Percentiles rank a stretch among this genome's conserved stretches.
Evolutionary conservation across 352 stramenopile species (phyloP).

Genomic region (Phytophthora megakarya): DNA sequence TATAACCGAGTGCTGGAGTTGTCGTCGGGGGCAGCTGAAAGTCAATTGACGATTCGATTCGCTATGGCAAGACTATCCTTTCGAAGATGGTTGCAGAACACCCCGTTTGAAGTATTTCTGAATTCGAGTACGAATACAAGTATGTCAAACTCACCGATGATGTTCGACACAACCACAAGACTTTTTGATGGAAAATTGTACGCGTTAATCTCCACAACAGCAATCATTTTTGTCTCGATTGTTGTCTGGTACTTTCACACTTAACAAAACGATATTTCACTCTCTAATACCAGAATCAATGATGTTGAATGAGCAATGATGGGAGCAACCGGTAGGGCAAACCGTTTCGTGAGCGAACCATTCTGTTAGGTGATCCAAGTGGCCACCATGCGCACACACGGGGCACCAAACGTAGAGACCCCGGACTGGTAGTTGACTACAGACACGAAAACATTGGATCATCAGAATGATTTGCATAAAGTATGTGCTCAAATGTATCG

Average conservation of each 20-base stretch:
- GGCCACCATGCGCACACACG: conserved; percentile 90
- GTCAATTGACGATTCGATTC: conserved; percentile 42
- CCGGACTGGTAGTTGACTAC: conserved; percentile 83
- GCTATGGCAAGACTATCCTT: conserved; percentile 42
- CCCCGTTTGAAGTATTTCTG: conserved; percentile 28
- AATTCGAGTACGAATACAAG: conserved; percentile 6
- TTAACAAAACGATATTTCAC: conserved; percentile 16
- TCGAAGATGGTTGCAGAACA: conserved; percentile 38
- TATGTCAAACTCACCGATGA: conserved; percentile 11
- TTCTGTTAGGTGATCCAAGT: conserved; percentile 83
- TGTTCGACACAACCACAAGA: conserved; percentile 14
- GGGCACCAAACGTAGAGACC: conserved; percentile 92
- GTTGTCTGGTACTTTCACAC: conserved; percentile 34
- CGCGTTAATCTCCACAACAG: conserved; percentile 24
- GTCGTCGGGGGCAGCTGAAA: conserved; percentile 34
- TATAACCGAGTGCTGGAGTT: conserved; percentile 65
- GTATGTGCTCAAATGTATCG: background rate
- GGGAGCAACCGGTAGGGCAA: conserved; percentile 80
- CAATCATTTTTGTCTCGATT: conserved; percentile 26
- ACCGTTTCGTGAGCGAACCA: conserved; percentile 77
- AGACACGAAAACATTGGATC: conserved; percentile 2
- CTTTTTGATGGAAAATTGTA: conserved; percentile 16
- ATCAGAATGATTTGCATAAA: conserved; percentile 5
- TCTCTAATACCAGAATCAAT: conserved; percentile 20
- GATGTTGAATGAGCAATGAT: conserved; percentile 64